Evolutionary conservation across 345 rosid genomes (phyloP).

Genomic region (Conringia planisiliqua): DNA sequence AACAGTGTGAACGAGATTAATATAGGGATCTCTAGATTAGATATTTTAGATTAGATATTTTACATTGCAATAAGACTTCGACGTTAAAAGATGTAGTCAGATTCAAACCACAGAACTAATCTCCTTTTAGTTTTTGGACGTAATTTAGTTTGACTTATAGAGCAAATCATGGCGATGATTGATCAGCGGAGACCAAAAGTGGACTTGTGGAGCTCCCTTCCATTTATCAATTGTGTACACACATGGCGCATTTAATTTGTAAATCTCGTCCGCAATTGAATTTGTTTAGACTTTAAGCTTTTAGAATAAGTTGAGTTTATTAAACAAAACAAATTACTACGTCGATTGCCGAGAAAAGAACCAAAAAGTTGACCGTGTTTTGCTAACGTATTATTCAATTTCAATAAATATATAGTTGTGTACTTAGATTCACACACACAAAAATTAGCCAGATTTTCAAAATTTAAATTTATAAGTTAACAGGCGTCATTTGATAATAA

Average conservation of each 20-base stretch:
- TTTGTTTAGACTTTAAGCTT: background rate
- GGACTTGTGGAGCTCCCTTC: slow-evolving; percentile 3
- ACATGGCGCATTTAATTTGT: slow-evolving; percentile 18
- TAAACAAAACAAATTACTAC: background rate
- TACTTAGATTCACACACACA: background rate
- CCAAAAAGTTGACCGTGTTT: slow-evolving; percentile 9
- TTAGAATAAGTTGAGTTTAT: background rate
- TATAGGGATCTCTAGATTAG: background rate
- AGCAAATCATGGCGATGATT: slow-evolving; percentile 35
- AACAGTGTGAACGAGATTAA: background rate
- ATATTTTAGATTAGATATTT: too few species aligned
- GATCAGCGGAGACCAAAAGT: slow-evolving; percentile 10
- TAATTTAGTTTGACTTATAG: background rate
- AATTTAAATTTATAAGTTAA: background rate
- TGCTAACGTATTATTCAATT: background rate
- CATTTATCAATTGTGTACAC: slow-evolving; percentile 6
- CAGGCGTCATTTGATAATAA: background rate
- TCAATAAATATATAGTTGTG: background rate
- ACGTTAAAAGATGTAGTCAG: background rate
- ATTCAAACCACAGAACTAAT: background rate
- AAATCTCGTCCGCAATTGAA: slow-evolving; percentile 2
- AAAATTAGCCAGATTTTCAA: background rate
- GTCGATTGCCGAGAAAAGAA: background rate
- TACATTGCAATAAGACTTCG: background rate
- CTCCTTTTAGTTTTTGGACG: background rate